Base-by-base conservation (phyloP, 345 rosid genomes). In the Salix brachista region DNA sequence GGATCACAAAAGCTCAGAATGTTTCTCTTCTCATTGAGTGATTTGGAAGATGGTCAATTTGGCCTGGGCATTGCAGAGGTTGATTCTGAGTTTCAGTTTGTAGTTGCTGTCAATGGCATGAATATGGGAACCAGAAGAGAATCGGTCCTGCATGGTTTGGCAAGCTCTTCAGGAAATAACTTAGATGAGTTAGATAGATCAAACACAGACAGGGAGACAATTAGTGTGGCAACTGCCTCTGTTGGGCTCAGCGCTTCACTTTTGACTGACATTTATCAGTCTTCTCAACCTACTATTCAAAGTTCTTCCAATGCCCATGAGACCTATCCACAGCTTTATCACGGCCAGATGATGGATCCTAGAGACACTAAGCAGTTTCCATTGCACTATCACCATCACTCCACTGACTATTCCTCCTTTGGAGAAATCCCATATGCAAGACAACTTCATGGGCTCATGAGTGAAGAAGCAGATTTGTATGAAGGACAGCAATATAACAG, bases 61-160 rank as follows among this genome's bases (percentile, higher is more conserved):
- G 86, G 90, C 67, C 70, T 90, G 30, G 81, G 84, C 69, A 83
- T 87, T 65, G 14, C 64, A 60, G 90, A 83, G 58, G 86, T 78
- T 72, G 91, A 91, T 79, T 84, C 94, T 72, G 96, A 90, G 87
- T 75, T 91, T 78, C 90, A 90, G 18, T 92, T 84, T 83, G 85
- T 92, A 74, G 90, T 88, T 78, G 94, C 96, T 77, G 87, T 92
- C 34, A 92, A 91, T 87, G 89, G 95, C 77, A 87, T 91, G 89
- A 91, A 89, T 80, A 70, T 87, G 17, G 94, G 88, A 69, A 81
- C 85, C 62, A 76, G 87, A 84, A 89, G 78, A 83, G 78, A 79
- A 75, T 85, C 85, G 5, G 75, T 44, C 72, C 76, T 84, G 74
- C 80, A 77, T 80, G 91, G 86, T 65, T 39, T 88, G 75, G 85